A percentile compares a stretch with the other conserved stretches of the same genome.
Conservation (phyloP, 352 stramenopile genomes). For the Phytopythium kandeliae region DNA sequence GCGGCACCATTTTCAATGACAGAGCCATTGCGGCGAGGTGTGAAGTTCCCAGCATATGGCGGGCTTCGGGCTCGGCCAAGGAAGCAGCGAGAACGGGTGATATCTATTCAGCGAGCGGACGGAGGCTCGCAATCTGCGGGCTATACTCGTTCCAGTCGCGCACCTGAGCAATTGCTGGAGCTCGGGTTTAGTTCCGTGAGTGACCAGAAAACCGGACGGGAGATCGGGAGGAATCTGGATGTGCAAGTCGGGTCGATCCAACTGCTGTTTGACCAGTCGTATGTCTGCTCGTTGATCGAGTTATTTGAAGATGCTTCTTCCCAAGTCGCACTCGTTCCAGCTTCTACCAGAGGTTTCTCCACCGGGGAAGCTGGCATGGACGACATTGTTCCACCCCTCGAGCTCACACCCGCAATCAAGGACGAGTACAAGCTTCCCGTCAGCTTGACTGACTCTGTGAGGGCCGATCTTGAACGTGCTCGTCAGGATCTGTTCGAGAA, state of each 20-base stretch:
- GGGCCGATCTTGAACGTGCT: constrained; percentile 74
- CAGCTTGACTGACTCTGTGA: constrained; percentile 74
- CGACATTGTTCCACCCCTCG: constrained; percentile 39
- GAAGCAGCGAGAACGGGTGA: constrained; percentile 55
- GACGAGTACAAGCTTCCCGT: constrained; percentile 71
- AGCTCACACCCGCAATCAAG: constrained; percentile 51
- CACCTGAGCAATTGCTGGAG: constrained; percentile 56
- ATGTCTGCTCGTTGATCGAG: constrained; percentile 71
- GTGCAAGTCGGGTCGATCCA: constrained; percentile 72
- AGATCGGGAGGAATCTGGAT: constrained; percentile 54
- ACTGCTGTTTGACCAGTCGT: constrained; percentile 82
- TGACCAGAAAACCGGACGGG: constrained; percentile 50
- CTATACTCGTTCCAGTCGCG: constrained; percentile 6
- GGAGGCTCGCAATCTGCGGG: constrained; percentile 7
- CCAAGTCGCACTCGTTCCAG: constrained; percentile 30
- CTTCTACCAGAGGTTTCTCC: constrained; percentile 13
- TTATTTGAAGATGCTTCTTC: constrained; percentile 65
- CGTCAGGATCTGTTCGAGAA: constrained; percentile 51
- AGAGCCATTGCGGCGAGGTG: constrained; percentile 35
- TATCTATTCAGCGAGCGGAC: constrained; percentile 43
- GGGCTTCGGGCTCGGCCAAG: constrained; percentile 21
- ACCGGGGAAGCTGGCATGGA: constrained; percentile 13
- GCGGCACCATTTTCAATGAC: constrained; percentile 54
- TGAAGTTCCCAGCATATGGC: constrained; percentile 23
- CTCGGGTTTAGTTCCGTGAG: constrained; percentile 51